Evolutionary conservation across 139 green algal species (phyloP), one percentile per base, ranked within the genome.

Genomic region (Medakamo hakoo): DNA sequence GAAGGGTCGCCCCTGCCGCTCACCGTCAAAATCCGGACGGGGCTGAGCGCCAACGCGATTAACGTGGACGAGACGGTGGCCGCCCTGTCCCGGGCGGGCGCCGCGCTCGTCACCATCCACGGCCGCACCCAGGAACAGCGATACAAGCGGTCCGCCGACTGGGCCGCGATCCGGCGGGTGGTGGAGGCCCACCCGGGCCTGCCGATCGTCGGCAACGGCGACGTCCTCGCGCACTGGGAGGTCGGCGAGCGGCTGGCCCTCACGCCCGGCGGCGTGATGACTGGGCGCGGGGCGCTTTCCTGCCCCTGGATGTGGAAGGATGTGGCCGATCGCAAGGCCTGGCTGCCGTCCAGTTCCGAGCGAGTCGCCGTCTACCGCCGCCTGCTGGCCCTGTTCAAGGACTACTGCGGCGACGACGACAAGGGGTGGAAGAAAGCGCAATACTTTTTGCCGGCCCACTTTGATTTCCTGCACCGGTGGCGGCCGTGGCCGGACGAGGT

Each of bases 271-370:
- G 82, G 71, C 3, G 69, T 83, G 3, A 87, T 91, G 82, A 63
- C 73, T 3, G 82, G 80, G 1, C 63, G 80, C 0, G 84, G 82
- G 3, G 86, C 86, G 4, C 74, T 93, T 2, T 89, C 89, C 32
- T 88, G 87, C 69, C 86, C 86, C 27, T 94, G 86, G 86, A 74
- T 93, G 4, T 94, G 91, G 60, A 67, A 85, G 63, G 86, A 92
- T 68, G 71, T 78, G 30, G 71, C 67, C 56, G 77, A 89, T 73
- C 75, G 76, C 20, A 68, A 70, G 3, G 81, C 86, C 66, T 69
- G 89, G 59, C 22, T 68, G 25, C 78, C 71, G 1, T 77, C 31
- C 5, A 72, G 83, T 1, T 31, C 59, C 0, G 87, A 94, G n/a
- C 68, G 88, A 0, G 70, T 95, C n/a, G 84, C 63, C 28, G 73